phyloP scores from a whole-genome alignment of 2,329 filamentous ascomycete species.

The Mollisia scopiformis region DNA sequence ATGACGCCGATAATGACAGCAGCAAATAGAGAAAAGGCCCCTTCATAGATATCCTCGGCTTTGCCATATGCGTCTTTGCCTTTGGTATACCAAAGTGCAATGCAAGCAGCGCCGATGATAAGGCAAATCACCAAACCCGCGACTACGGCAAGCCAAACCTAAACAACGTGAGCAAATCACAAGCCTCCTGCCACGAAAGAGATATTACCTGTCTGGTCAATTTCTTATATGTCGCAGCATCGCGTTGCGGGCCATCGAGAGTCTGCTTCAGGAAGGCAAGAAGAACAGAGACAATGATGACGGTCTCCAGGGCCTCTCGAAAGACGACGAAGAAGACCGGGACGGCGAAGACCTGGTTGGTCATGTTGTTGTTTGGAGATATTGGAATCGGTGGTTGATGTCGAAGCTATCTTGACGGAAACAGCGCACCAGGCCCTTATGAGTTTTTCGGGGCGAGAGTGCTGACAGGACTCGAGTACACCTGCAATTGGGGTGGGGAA shows the following conservation, averaged over 20 bases:
- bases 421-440: background rate
- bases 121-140: constrained; percentile 58
- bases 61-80: constrained; percentile 67
- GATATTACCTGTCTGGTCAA: constrained; percentile 58
- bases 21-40: constrained; percentile 75
- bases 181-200: background rate
- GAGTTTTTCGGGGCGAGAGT: background rate
- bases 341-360: constrained; percentile 73
- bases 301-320: constrained; percentile 80
- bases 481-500: background rate
- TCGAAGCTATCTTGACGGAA: background rate
- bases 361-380: constrained; percentile 43
- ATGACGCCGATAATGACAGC: constrained; percentile 80
- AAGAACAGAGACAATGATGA: constrained; percentile 85
- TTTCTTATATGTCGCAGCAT: constrained; percentile 66
- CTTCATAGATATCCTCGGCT: constrained; percentile 81
- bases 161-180: background rate
- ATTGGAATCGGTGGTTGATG: background rate
- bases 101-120: constrained; percentile 60
- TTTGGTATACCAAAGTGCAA: constrained; percentile 67
- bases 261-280: constrained; percentile 85
- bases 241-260: constrained; percentile 64
- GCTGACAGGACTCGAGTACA: background rate
- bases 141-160: constrained; percentile 62
- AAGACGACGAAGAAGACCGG: constrained; percentile 90